Evolutionary conservation across 2,329 filamentous ascomycete genomes (phyloP).

Genomic region (Balansia obtecta): DNA sequence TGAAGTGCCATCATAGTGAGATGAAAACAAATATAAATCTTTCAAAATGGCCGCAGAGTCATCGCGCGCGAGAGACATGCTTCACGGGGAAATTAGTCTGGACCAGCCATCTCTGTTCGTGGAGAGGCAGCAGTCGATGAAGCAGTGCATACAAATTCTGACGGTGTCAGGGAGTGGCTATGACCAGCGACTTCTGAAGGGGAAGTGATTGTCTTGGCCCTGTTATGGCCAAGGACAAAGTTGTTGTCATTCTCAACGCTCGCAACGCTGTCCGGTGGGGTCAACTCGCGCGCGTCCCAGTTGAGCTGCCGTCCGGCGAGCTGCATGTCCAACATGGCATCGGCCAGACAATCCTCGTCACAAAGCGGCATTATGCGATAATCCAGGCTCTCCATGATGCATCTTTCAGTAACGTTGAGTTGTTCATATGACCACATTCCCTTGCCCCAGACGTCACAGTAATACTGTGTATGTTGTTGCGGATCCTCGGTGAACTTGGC

Average conservation of each 20-base stretch:
- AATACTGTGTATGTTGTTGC: conserved; percentile 40
- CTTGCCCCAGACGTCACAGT: conserved; percentile 40
- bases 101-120: conserved; percentile 7
- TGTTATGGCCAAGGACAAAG: conserved; percentile 20
- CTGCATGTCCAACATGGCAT: conserved; percentile 52
- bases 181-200: conserved; percentile 10
- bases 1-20: no score
- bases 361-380: conserved; percentile 52
- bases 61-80: neutral
- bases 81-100: neutral
- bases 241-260: conserved; percentile 14
- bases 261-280: conserved; percentile 17
- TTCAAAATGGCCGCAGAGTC: no score
- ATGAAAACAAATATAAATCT: no score
- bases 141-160: conserved; percentile 6
- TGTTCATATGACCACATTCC: conserved; percentile 47
- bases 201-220: conserved; percentile 23
- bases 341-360: conserved; percentile 41
- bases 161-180: conserved; percentile 15
- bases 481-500: conserved; percentile 52
- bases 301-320: conserved; percentile 32
- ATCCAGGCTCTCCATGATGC: conserved; percentile 50
- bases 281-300: conserved; percentile 15
- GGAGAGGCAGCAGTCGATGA: conserved; percentile 9
- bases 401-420: conserved; percentile 51